A percentile compares a stretch with the other conserved stretches of the same genome.
Conservation (phyloP, 1,284 basidiomycete genomes). For the Ustilago nuda region DNA sequence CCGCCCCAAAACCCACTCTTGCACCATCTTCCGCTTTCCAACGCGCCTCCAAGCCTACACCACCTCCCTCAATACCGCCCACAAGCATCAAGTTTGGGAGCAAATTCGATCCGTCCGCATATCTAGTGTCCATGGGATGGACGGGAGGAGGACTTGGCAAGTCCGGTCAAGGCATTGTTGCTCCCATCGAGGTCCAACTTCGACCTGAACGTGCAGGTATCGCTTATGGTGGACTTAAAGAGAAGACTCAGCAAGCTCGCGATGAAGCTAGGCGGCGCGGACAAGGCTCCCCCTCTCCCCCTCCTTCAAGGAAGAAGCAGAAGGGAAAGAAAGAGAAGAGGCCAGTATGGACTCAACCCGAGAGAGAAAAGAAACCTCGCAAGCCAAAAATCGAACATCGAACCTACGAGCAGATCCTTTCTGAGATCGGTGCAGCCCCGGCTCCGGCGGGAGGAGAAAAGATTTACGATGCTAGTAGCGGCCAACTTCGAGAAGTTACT, state of each 20-base stretch:
- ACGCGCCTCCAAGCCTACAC: conserved; percentile 7
- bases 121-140: conserved; percentile 67
- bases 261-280: conserved; percentile 57
- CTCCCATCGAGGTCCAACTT: conserved; percentile 66
- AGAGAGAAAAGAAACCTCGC: conserved; percentile 49
- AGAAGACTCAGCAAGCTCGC: conserved; percentile 63
- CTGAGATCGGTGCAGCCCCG: conserved; percentile 45
- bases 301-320: conserved; percentile 60
- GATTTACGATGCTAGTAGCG: conserved; percentile 62
- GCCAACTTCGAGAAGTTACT: conserved; percentile 48
- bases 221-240: conserved; percentile 66
- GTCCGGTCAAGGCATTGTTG: conserved; percentile 64
- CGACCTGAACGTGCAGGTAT: conserved; percentile 66
- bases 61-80: background rate
- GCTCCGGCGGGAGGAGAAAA: conserved; percentile 37
- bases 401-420: conserved; percentile 67
- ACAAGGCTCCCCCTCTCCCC: conserved; percentile 24
- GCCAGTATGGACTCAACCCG: conserved; percentile 49
- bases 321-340: conserved; percentile 70
- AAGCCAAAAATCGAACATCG: conserved; percentile 63
- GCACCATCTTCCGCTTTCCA: conserved; percentile 41
- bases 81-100: conserved; percentile 53
- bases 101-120: conserved; percentile 64
- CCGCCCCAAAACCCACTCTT: conserved; percentile 7
- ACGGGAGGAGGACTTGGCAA: conserved; percentile 67